Evolutionary conservation across 1,284 basidiomycete genomes (phyloP), one percentile per base, ranked within the genome.

Genomic region (Ceratorhiza oryzae-sativae): DNA sequence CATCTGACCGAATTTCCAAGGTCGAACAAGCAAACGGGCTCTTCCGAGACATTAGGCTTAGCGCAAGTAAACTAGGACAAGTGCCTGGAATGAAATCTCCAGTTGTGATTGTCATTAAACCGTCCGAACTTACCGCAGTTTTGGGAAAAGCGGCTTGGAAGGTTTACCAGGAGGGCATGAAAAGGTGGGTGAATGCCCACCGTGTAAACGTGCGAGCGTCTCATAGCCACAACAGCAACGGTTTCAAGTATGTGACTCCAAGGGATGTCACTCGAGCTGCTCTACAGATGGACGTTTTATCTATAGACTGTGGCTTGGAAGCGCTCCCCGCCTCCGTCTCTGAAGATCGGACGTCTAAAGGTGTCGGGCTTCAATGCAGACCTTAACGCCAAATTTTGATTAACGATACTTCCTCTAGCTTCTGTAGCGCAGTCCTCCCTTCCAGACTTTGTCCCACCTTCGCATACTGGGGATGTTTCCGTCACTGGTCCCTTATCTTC

Each of bases 51-150:
- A 58, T 68, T 30, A 34, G 39, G 18, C 53, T 68, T 34, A 41
- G 41, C 6, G 65, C 65, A 1, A 51, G 51, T 13, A 68, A 68
- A 45, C 41, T 68, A 23, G 48, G 41, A 3, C n/a, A 46, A 18
- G 65, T 68, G 15, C 39, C 65, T 5, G 49, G 65, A 10, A 68
- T 68, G 65, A 56, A 56, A 27, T 42, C 65, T 4, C 53, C 65
- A 23, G 65, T 58, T 15, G 65, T 68, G 36, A 68, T 68, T 20
- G 65, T 68, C 23, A 34, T 68, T 27, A 68, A 58, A 34, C 65
- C 65, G 3, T 68, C 65, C 27, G 65, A 68, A n/a, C 25, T 68
- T 20, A 46, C 46, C 20, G 53, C 36, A 8, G 25, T 27, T 4
- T 27, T 68, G n/a, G 65, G 65, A 8, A 56, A 68, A 32, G 15